phyloP scores from a whole-genome alignment of 495 filamentous ascomycete species.

The Trichoderma erinaceum region DNA sequence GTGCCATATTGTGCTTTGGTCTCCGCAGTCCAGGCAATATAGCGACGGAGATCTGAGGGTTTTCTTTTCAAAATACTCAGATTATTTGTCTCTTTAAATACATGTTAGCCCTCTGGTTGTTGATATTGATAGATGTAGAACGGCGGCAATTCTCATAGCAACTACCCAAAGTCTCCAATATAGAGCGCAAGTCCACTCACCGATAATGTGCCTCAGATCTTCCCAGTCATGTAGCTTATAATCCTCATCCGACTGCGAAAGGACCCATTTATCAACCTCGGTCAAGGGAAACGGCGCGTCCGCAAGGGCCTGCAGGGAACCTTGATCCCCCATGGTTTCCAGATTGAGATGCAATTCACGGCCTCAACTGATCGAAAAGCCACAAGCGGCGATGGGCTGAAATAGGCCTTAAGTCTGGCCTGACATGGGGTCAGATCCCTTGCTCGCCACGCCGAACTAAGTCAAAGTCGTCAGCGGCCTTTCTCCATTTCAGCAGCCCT shows the following conservation, averaged over 20 bases:
- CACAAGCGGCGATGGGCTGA: background rate
- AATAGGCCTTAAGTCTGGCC: background rate
- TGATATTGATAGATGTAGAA: background rate
- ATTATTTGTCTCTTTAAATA: conserved; percentile 53
- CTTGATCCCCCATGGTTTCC: conserved; percentile 12
- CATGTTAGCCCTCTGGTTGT: conserved; percentile 18
- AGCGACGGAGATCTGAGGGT: conserved; percentile 77
- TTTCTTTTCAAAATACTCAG: conserved; percentile 71
- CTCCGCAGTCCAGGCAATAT: conserved; percentile 69
- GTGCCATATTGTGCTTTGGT: conserved; percentile 67
- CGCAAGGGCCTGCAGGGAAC: conserved; percentile 16
- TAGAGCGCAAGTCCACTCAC: conserved; percentile 33
- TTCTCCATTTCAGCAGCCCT: background rate
- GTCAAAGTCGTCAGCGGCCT: background rate
- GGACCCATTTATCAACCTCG: conserved; percentile 56
- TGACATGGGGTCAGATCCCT: background rate
- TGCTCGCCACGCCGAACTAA: background rate
- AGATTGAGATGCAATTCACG: background rate
- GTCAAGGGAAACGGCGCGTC: conserved; percentile 57
- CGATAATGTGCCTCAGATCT: conserved; percentile 58
- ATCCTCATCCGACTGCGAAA: conserved; percentile 64
- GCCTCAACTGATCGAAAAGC: background rate
- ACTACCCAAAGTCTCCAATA: background rate
- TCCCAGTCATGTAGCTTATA: conserved; percentile 64
- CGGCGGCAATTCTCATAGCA: background rate